Evolutionary conservation across 805 yeast genomes (phyloP), one percentile per base, ranked within the genome.

Genomic region (Brettanomyces naardenensis): DNA sequence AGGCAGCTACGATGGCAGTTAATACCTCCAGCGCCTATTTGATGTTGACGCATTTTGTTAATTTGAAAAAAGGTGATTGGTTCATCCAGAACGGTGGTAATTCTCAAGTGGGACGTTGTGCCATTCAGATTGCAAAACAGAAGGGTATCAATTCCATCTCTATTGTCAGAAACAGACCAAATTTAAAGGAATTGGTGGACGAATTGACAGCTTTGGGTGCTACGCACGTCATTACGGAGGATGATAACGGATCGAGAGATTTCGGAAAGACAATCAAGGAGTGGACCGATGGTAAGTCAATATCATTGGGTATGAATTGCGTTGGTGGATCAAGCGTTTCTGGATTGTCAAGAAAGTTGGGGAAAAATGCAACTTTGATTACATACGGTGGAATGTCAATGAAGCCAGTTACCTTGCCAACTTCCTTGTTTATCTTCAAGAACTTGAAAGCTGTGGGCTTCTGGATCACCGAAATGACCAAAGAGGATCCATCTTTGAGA

Each of bases 331-430:
- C 81, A 43, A 80, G 87, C 27, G 75, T 87, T 17, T 69, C 95
- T 0, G 80, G 80, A 30, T 69, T 92, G 48, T 90, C 95, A 7
- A 71, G 96, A 48, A 90, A 88, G 57, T 69, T 92, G 39, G 78
- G 76, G 28, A 62, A 66, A 13, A 76, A 84, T 49, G 95, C 92
- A 1, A 71, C 78, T 34, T 65, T 92, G 68, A 75, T 88, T 48
- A 87, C 97, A 1, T 92, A 92, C 54, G 99, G 99, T 25, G 97
- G 95, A 28, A 92, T 92, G 98, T 86, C 97, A 3, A 78, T 80
- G 68, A 89, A 86, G 62, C 98, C 98, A 2, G 94, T 92, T 9
- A 73, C 75, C n/a, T 61, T 92, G 39, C 96, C 97, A 28, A 87
- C 96, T 1, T 76, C 95, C 0, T 64, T 85, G 42, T 85, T 85